Evolutionary conservation across 2,329 filamentous ascomycete species (phyloP).

Genomic region (Neonectria punicea): DNA sequence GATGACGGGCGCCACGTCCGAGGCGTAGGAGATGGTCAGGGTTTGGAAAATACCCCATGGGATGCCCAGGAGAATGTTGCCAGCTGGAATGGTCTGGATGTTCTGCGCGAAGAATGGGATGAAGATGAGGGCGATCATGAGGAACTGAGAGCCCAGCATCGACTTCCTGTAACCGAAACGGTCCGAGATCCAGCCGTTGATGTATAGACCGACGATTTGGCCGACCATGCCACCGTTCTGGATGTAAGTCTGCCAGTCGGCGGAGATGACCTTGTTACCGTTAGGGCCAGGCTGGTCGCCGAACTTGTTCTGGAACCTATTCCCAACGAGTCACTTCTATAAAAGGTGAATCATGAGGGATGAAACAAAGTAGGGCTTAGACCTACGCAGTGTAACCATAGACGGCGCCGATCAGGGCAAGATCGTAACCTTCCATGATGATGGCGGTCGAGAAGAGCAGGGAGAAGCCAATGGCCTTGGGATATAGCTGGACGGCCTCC

Average conservation of each 20-base stretch:
- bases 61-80: slow-evolving; percentile 67
- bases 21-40: slow-evolving; percentile 69
- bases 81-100: slow-evolving; percentile 63
- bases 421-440: slow-evolving; percentile 55
- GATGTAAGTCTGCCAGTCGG: slow-evolving; percentile 47
- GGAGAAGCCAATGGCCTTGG: slow-evolving; percentile 50
- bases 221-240: slow-evolving; percentile 59
- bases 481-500: slow-evolving; percentile 44
- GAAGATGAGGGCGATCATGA: slow-evolving; percentile 64
- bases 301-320: slow-evolving; percentile 50
- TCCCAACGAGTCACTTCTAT: background rate
- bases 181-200: slow-evolving; percentile 72
- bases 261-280: slow-evolving; percentile 58
- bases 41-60: slow-evolving; percentile 64
- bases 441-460: slow-evolving; percentile 50
- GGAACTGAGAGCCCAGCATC: slow-evolving; percentile 62
- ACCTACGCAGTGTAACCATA: slow-evolving; percentile 47
- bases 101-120: slow-evolving; percentile 69
- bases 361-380: background rate
- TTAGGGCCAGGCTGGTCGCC: slow-evolving; percentile 52
- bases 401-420: slow-evolving; percentile 52
- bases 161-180: slow-evolving; percentile 69
- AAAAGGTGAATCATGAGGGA: background rate
- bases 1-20: slow-evolving; percentile 72
- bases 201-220: slow-evolving; percentile 70